These are phyloP conservation scores for Bruguiera sexangula DNA, from an alignment of 345 rosid species.

Conservation along the genomic window DNA sequence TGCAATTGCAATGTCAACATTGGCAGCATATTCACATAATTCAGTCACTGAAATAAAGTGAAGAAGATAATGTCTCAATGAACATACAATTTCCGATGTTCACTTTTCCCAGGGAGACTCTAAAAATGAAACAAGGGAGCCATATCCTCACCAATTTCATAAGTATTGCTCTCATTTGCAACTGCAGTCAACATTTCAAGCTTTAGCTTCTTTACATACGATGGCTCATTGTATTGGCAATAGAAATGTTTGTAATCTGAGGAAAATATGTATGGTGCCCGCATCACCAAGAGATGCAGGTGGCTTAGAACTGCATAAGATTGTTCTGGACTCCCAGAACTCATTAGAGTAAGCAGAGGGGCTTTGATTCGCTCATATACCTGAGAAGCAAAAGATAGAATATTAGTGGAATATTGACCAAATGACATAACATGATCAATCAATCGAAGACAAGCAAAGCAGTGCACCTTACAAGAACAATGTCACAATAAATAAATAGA, in stretches of 20 bases:
- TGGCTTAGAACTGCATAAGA: conserved; percentile 96
- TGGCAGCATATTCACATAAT: conserved; percentile 98
- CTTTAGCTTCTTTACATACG: conserved; percentile 95
- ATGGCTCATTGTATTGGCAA: conserved; percentile 96
- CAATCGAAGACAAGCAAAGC: conserved; percentile 2
- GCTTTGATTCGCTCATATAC: conserved; percentile 99
- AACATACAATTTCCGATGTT: conserved; percentile 14
- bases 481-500: background rate
- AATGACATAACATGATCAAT: background rate
- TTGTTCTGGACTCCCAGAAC: conserved; percentile 99
- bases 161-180: conserved; percentile 95
- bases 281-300: conserved; percentile 95
- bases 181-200: conserved; percentile 99
- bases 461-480: no score
- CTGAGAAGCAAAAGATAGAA: conserved; percentile 36
- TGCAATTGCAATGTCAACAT: conserved; percentile 91
- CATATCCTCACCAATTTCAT: conserved; percentile 82
- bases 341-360: conserved; percentile 88
- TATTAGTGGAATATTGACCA: conserved; percentile 21
- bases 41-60: conserved; percentile 71
- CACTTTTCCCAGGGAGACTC: conserved; percentile 7
- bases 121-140: conserved; percentile 12
- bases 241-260: conserved; percentile 92
- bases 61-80: conserved; percentile 20
- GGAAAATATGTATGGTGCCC: conserved; percentile 89